Base-by-base conservation (phyloP, 441 rosid species). In the Pelargonium fulgidum region DNA sequence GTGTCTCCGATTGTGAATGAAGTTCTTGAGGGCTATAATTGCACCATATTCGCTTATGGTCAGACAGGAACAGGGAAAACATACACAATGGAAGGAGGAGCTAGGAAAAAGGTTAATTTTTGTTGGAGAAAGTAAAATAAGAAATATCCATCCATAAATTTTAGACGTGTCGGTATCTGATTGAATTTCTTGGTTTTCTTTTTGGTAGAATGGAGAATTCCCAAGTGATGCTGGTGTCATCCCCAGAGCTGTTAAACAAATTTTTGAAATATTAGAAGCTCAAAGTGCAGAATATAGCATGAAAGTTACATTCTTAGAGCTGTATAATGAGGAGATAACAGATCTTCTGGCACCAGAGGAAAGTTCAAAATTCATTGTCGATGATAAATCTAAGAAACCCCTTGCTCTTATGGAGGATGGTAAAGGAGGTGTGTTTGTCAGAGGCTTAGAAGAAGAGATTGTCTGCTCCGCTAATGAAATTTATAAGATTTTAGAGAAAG, bases 401-500 rank as follows among this genome's bases (percentile, higher is more conserved):
- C 76, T 95, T 65, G 99, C 99, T 67, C 98, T 95, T 54, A 95
- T 95, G 99, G 99, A 95, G 82, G 99, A 95, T 85, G 99, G 99
- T 62, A 95, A 89, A 81, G 99, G 99, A n/a, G 96, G 99, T 64
- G 98, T 95, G 71, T 86, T 95, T 68, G 98, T 90, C 13, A 76
- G 97, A 75, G 98, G 99, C 41, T 77, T 95, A 85, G 99, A 92
- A 81, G 99, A 95, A 84, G 99, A 95, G 81, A 84, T 95, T 7
- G 99, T 95, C 58, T 81, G 84, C 70, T 84, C 98, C 70, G 99
- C 99, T 24, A 87, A 95, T 80, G 98, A 92, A 82, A 95, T 95
- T 81, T 95, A 95, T 77, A 92, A 92, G 81, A 87, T 95, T 72
- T 84, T 95, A 85, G 99, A 95, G 83, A 95, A 88, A 78, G 99